These are phyloP conservation scores for Murraya koenigii DNA, from an alignment of 345 rosid genomes.

Conservation along the genomic window DNA sequence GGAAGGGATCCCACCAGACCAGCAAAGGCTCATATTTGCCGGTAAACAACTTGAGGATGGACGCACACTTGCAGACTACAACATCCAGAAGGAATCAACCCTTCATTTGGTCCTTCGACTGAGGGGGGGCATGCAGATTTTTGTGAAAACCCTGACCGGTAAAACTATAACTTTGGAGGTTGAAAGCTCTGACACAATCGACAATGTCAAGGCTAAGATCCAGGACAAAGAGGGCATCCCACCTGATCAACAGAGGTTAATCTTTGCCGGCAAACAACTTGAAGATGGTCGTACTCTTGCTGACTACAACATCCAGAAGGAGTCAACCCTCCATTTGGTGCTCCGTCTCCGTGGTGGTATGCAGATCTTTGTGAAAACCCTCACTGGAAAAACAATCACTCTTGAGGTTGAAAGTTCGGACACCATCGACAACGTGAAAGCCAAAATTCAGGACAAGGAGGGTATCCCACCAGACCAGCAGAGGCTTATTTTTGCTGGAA, in stretches of 20 bases:
- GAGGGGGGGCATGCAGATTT: constrained; percentile 26
- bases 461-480: not conserved
- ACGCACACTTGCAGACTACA: constrained; percentile 22
- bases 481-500: not conserved
- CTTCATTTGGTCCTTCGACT: constrained; percentile 22
- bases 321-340: not conserved
- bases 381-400: not conserved
- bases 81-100: constrained; percentile 27
- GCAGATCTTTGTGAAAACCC: not conserved
- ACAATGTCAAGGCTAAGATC: not conserved
- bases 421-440: not conserved
- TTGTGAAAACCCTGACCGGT: constrained; percentile 18
- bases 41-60: constrained; percentile 30
- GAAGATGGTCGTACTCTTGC: not conserved
- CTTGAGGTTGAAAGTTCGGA: not conserved
- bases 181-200: not conserved
- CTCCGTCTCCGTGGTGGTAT: not conserved
- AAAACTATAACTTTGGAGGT: not conserved
- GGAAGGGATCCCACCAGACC: constrained; percentile 29
- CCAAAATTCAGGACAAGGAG: not conserved
- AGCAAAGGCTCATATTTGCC: constrained; percentile 23
- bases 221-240: not conserved
- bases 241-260: not conserved
- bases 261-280: not conserved
- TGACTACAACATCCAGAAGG: not conserved